Base-by-base conservation (phyloP, 495 filamentous ascomycete species). In the Talaromyces nanjingensis region DNA sequence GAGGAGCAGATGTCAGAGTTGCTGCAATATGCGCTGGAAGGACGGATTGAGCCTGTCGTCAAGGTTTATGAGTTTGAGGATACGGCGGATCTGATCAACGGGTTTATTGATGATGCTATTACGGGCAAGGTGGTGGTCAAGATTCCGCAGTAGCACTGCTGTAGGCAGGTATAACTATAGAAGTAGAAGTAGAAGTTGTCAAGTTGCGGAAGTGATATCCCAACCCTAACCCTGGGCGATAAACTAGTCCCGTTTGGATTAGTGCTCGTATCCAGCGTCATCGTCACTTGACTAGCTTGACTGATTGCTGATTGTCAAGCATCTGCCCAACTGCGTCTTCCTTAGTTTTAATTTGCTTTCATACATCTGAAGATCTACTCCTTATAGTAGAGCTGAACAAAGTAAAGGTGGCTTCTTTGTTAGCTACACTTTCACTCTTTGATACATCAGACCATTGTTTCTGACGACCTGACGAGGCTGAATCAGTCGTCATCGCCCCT, bases 401-500 rank as follows among this genome's bases (percentile, higher is more conserved):
- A 56, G 22, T 27, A 29, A 27, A 56, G 53, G 53, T 29, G 22
- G 20, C 53, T 56, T 56, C 27, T 56, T 56, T 56, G 53, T 27
- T 14, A 20, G 25, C 22, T 27, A 20, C 18, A 6, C 57, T 34
- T 39, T 24, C 33, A 24, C n/a, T 54, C 52, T 54, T 27, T 56
- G 20, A 56, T 27, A 56, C 8, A 27, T 56, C 53, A 25, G 22
- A 25, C 27, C 53, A n/a, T 56, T 56, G 53, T 56, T 16, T 42
- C 14, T 12, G n/a, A 27, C 53, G 33, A 27, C 24, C 53, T 9
- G 20, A 55, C 53, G 6, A 55, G 22, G 22, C 53, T 29, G 53
- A 27, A 24, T 56, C 55, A 12, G 24, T 34, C 49, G 59, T 64
- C 66, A 63, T 59, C 63, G 65, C 67, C 63, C 64, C 47, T 57